Evolutionary conservation across 371 early-diverging fungal species (phyloP), one percentile per base, ranked within the genome.

Genomic region (Zychaea mexicana): DNA sequence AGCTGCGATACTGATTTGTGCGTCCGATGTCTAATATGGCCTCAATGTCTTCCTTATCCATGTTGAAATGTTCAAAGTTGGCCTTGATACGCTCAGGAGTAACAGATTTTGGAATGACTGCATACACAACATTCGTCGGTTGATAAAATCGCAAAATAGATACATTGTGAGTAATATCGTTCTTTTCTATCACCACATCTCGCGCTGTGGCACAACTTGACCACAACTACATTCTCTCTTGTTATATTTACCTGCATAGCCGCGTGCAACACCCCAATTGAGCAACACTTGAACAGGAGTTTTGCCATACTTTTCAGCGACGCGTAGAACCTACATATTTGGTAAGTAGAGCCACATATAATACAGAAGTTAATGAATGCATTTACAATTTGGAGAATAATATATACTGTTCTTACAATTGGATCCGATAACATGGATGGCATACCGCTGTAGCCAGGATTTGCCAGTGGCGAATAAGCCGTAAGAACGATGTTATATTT

Each of bases 181-280:
- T n/a, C n/a, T n/a, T n/a, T n/a, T n/a, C n/a, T n/a, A n/a, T n/a
- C n/a, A n/a, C n/a, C n/a, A n/a, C n/a, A n/a, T n/a, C n/a, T n/a
- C 12, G 33, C 33, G 33, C 12, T 5, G 33, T 12, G 5, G 33
- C 12, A 33, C 33, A 8, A 33, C 33, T 33, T 33, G 33, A 12
- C 33, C 5, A 33, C 12, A 33, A 33, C 12, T 8, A 33, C 33
- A 33, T 8, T 49, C 10, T 49, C 21, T 49, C 6, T 9, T 12
- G 26, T 22, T 24, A 2, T 6, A 24, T 24, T 58, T 68, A 64
- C 69, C 85, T 22, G 78, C 75, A 62, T 79, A 72, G n/a, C 86
- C 85, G 47, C 91, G 88, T 59, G 90, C 79, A 33, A 91, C 62
- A 27, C 83, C 86, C 94, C 95, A 96, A 47, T 87, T 84, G 28